A percentile compares a stretch with the other conserved stretches of the same genome.
Evolutionary conservation across 2,329 filamentous ascomycete genomes (phyloP).

Genomic region (Colletotrichum tabaci): DNA sequence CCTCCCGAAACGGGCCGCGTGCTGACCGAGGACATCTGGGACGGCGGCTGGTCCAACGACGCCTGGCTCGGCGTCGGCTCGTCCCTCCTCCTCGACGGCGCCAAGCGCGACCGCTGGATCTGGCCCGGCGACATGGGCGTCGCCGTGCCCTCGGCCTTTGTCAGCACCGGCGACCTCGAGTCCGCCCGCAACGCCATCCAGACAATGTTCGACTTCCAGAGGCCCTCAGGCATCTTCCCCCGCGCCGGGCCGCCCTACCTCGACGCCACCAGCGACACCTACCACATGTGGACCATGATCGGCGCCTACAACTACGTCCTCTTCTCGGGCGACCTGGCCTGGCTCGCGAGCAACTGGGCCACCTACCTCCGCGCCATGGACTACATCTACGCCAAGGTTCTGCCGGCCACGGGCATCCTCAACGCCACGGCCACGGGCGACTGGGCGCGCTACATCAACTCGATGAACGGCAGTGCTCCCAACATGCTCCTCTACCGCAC

Average conservation of each 20-base stretch:
- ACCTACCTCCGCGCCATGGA: constrained; percentile 50
- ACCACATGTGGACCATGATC: constrained; percentile 62
- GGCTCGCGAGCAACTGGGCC: constrained; percentile 48
- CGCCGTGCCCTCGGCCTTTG: constrained; percentile 66
- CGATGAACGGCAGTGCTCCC: constrained; percentile 59
- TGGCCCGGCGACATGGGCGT: constrained; percentile 76
- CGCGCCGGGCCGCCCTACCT: constrained; percentile 63
- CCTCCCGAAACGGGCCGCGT: constrained; percentile 43
- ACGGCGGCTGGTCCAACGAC: constrained; percentile 51
- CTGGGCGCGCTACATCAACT: constrained; percentile 66
- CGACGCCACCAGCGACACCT: constrained; percentile 52
- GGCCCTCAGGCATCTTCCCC: constrained; percentile 61
- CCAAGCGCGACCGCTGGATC: constrained; percentile 71
- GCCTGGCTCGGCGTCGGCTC: constrained; percentile 51
- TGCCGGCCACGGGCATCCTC: constrained; percentile 49
- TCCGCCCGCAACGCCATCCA: constrained; percentile 65
- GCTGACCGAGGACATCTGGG: constrained; percentile 40
- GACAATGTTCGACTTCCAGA: constrained; percentile 61
- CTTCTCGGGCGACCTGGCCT: constrained; percentile 52
- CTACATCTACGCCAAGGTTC: constrained; percentile 48
- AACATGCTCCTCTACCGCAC: constrained; percentile 70
- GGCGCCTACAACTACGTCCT: constrained; percentile 70
- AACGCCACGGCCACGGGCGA: constrained; percentile 66
- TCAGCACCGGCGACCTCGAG: constrained; percentile 68
- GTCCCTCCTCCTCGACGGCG: constrained; percentile 64